Base-by-base conservation (phyloP, 495 filamentous ascomycete genomes). In the Viridothelium virens region DNA sequence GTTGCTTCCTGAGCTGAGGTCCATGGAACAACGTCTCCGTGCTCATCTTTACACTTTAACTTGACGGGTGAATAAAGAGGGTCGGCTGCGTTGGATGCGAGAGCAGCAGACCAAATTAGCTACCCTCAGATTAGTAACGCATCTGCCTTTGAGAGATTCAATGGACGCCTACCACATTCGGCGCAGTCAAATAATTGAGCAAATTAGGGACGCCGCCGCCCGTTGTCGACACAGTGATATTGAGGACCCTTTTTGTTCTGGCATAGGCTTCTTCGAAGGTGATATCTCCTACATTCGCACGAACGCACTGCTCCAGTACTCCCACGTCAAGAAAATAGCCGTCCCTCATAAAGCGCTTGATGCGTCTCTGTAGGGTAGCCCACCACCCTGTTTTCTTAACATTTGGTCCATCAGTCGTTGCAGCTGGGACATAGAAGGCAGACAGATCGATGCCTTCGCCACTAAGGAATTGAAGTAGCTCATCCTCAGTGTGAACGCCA, bases 231-330 rank as follows among this genome's bases (percentile, higher is more conserved):
- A 97, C 87, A 1, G 91, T 96, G 73, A 97, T 96, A 73, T 96
- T 96, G 67, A 97, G 80, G 33, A 96, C 87, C 38, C 91, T 81
- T 72, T 92, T 94, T 11, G 91, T 96, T 61, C 85, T 83, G 41
- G 86, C 82, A 73, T 93, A 96, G 2, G 93, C 93, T 75, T 97
- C 93, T 77, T 96, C 91, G 70, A 97, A 97, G 0, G 92, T 97
- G 31, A 96, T 73, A 70, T 96, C 89, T 7, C 91, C 92, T 3
- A 96, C 85, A 70, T 96, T 96, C 11, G 86, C 85, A 37, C 88
- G 82, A 2, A 96, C 89, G 71, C 91, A 94, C 63, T 93, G 86
- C 72, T 96, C 92, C 56, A 97, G 76, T 31, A 95, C 85, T 61
- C 83, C 85, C 2, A 88, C 84, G 75, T 97, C 91, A 48, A 96